Evolutionary conservation across 805 yeast species (phyloP).

Genomic region (Suhomyces prunicola): DNA sequence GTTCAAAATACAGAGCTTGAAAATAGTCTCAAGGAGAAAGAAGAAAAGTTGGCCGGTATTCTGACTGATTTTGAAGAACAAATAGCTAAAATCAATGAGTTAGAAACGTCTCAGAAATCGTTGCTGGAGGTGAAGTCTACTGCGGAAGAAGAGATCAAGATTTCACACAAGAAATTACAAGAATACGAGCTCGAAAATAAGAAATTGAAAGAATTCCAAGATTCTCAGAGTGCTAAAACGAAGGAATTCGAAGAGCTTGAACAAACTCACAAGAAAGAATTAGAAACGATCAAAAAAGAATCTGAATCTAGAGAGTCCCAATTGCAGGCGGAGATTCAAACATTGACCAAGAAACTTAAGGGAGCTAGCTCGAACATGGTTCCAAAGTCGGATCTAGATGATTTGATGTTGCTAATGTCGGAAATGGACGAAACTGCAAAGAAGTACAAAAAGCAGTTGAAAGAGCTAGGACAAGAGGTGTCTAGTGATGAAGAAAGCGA

Average conservation of each 20-base stretch:
- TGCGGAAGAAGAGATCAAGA: background rate
- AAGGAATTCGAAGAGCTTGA: background rate
- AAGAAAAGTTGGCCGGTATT: background rate
- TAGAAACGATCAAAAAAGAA: conserved; percentile 1
- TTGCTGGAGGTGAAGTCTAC: background rate
- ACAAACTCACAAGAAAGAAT: too few relatives aligned
- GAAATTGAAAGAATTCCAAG: background rate
- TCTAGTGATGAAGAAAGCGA: conserved; percentile 72
- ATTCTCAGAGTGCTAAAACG: background rate
- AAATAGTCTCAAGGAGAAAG: background rate
- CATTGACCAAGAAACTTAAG: conserved; percentile 8
- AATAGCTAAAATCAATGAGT: background rate
- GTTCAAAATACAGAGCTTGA: background rate
- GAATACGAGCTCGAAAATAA: background rate
- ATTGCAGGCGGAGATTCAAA: conserved; percentile 2
- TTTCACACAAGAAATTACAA: background rate
- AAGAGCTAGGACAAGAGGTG: conserved; percentile 53
- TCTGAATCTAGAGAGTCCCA: conserved; percentile 2
- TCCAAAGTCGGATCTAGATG: conserved; percentile 61
- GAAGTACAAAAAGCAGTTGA: conserved; percentile 52
- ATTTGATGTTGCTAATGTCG: conserved; percentile 68
- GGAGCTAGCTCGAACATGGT: conserved; percentile 25
- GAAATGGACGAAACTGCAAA: conserved; percentile 71
- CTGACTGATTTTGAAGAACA: background rate
- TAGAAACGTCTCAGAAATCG: background rate